Conservation (phyloP, 2,329 filamentous ascomycete genomes). For the Colletotrichum australisinense region DNA sequence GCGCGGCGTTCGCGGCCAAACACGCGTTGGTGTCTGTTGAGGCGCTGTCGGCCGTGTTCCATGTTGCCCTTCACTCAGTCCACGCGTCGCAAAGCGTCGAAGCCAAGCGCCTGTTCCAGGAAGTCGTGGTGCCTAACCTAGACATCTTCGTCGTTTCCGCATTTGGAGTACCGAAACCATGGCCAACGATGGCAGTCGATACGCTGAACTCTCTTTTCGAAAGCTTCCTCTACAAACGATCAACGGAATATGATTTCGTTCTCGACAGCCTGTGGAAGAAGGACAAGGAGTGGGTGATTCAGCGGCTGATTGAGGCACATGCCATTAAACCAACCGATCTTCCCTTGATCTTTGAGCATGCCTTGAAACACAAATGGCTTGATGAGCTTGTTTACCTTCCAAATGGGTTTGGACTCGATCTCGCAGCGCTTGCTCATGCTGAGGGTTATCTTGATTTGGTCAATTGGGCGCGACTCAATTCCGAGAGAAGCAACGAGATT, state of each 20-base stretch:
- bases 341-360: slow-evolving; percentile 67
- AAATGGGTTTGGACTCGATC: slow-evolving; percentile 87
- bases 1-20: slow-evolving; percentile 73
- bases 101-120: slow-evolving; percentile 73
- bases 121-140: slow-evolving; percentile 77
- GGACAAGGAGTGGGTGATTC: slow-evolving; percentile 87
- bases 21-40: slow-evolving; percentile 91
- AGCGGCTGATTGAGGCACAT: slow-evolving; percentile 82
- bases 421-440: slow-evolving; percentile 87
- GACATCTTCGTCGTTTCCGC: slow-evolving; percentile 84
- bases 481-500: slow-evolving; percentile 75
- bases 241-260: slow-evolving; percentile 86
- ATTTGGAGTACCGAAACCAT: slow-evolving; percentile 81
- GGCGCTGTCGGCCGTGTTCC: slow-evolving; percentile 78
- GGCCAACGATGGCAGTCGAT: slow-evolving; percentile 79
- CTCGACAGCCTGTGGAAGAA: slow-evolving; percentile 93
- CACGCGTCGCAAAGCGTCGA: slow-evolving; percentile 72
- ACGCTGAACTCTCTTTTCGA: slow-evolving; percentile 83
- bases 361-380: slow-evolving; percentile 85
- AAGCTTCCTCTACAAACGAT: slow-evolving; percentile 83
- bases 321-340: slow-evolving; percentile 73
- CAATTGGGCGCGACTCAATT: slow-evolving; percentile 81
- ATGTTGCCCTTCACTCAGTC: slow-evolving; percentile 71
- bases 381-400: slow-evolving; percentile 82
- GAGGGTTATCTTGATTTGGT: slow-evolving; percentile 83